Evolutionary conservation across 169 alveolate species (phyloP), one percentile per base, ranked within the genome.

Genomic region (Eimeria maxima): DNA sequence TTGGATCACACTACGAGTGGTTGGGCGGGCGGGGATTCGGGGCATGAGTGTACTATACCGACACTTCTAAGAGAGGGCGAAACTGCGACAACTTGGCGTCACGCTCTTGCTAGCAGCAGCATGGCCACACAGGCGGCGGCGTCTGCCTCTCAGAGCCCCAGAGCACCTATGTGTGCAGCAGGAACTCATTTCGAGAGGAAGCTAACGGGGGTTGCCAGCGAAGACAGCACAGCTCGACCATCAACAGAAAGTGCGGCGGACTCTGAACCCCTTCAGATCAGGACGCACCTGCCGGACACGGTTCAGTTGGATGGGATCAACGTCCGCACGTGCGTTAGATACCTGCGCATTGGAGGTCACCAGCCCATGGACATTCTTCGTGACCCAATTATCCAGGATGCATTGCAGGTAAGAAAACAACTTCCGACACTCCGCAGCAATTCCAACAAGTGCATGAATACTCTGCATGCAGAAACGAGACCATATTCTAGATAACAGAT

Each of bases 341-440:
- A 83, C 91, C 33, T 83, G 91, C 71, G 91, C 53, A 55, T 83
- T 27, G 91, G 91, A 50, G 91, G 76, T 53, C 95, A 67, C 63
- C 95, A 90, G 42, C 95, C 95, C 76, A 74, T 90, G 86, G 95
- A 90, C 33, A 90, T 90, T 50, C 95, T 90, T 55, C 95, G 84
- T 33, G 76, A 90, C 50, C 95, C 95, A 27, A 76, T 76, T 27
- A 69, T 90, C 20, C 95, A 67, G 22, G 89, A 73, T 33, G 95
- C 95, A 50, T 63, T 90, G 57, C 88, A 90, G 89, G 95, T 90
- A 3, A 29, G 89, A 44, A 78, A 20, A 18, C 67, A 42, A 22
- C 84, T 33, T 33, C 38, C 38, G 42, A 22, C 84, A 33, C 22
- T 11, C 27, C 42, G 3, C 4, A 22, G 10, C 84, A 73, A 50